These are phyloP conservation scores for Kwoniella heveanensis DNA, from an alignment of 768 basidiomycete genomes.

Conservation along the genomic window DNA sequence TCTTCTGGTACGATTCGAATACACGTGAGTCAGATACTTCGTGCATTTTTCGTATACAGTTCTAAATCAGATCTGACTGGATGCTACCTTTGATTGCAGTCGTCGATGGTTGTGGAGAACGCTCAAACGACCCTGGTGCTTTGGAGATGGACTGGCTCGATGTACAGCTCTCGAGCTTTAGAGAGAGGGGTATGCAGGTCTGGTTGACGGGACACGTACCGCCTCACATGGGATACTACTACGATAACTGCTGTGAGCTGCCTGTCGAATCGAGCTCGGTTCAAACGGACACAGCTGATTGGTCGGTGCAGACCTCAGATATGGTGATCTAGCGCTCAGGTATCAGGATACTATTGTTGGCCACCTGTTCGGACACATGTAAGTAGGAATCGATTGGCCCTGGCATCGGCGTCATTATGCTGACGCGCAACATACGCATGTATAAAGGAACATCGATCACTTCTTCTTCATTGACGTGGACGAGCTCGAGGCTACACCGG, in stretches of 20 bases:
- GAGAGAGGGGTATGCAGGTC: constrained; percentile 71
- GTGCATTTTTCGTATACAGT: not conserved
- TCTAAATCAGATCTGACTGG: not conserved
- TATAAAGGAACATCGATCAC: constrained; percentile 73
- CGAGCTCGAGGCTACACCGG: constrained; percentile 47
- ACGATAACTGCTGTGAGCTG: constrained; percentile 75
- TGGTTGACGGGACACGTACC: constrained; percentile 75
- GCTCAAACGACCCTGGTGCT: constrained; percentile 76
- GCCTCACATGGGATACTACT: constrained; percentile 76
- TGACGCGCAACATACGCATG: no score
- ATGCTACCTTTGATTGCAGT: constrained; percentile 60
- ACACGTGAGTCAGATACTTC: constrained; percentile 62
- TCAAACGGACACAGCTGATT: not conserved
- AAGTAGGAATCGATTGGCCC: no score
- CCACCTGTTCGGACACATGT: constrained; percentile 71
- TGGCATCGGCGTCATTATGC: no score
- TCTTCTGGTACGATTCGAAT: constrained; percentile 89
- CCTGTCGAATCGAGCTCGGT: not conserved
- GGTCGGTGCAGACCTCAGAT: constrained; percentile 59
- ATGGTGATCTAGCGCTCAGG: constrained; percentile 66
- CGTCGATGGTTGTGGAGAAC: constrained; percentile 72
- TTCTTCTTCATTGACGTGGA: constrained; percentile 58
- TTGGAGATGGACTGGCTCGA: constrained; percentile 88
- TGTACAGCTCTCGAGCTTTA: constrained; percentile 72
- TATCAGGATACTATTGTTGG: constrained; percentile 88